Conservation (phyloP, 1,284 basidiomycete species). For the Wolfiporia cocos region DNA sequence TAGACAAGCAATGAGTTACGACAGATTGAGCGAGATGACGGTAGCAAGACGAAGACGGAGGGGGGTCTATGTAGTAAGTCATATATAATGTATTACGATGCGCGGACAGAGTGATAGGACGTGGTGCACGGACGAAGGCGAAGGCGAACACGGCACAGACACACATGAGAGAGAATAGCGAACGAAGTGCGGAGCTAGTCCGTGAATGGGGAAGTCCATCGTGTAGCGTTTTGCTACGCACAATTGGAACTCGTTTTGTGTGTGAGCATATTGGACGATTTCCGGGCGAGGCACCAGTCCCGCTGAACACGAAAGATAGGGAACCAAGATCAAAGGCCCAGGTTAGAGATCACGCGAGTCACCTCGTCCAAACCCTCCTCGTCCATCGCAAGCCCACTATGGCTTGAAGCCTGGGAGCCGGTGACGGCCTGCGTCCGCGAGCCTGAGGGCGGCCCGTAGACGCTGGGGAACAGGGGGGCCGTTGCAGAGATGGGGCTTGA, state of each 20-base stretch:
- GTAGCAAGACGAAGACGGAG: constrained; percentile 1
- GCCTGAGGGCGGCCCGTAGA: constrained; percentile 58
- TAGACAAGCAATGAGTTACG: constrained; percentile 7
- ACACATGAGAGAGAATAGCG: not conserved
- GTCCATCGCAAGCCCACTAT: constrained; percentile 45
- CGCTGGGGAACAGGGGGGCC: constrained; percentile 76
- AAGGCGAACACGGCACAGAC: not conserved
- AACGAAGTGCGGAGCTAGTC: constrained; percentile 1
- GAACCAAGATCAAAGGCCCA: constrained; percentile 46
- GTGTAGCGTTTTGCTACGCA: not conserved
- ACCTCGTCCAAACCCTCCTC: constrained; percentile 67
- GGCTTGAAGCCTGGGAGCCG: constrained; percentile 21
- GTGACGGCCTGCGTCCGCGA: constrained; percentile 39
- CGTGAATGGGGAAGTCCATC: not conserved
- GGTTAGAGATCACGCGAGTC: constrained; percentile 71
- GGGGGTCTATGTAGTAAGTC: constrained; percentile 1
- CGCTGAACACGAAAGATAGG: not conserved
- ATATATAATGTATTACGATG: constrained; percentile 6
- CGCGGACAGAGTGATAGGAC: constrained; percentile 5
- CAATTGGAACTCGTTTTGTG: constrained; percentile 1
- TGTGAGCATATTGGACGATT: not conserved
- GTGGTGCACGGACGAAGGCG: constrained; percentile 1
- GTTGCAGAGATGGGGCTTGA: constrained; percentile 71
- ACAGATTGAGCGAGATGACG: constrained; percentile 3
- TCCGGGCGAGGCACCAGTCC: constrained; percentile 2